Evolutionary conservation across 2,329 filamentous ascomycete genomes (phyloP).

Genomic region (Colletotrichum gigasporum): DNA sequence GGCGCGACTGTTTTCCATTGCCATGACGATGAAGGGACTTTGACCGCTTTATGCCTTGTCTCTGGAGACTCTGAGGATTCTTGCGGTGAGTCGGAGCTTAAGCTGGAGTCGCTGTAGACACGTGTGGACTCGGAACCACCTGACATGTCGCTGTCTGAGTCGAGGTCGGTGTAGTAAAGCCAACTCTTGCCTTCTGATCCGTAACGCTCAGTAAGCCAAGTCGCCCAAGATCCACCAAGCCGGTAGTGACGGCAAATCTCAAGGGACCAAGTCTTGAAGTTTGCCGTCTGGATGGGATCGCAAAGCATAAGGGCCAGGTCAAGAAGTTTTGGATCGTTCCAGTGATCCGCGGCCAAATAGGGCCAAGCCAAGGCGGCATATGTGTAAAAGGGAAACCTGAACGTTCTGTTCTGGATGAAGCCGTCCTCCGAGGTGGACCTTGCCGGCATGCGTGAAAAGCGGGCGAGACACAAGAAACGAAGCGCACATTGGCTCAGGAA

Average conservation of each 20-base stretch:
- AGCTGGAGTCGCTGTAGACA: neutral
- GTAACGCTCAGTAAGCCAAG: neutral
- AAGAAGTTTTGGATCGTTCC: neutral
- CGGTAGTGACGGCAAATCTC: constrained; percentile 2
- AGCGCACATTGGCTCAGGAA: neutral
- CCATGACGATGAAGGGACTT: neutral
- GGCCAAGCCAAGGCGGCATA: constrained; percentile 6
- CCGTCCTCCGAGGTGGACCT: neutral
- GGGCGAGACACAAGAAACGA: neutral
- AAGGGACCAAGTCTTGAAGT: constrained; percentile 6
- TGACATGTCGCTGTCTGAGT: no score
- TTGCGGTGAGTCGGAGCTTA: neutral
- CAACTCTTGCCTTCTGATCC: neutral
- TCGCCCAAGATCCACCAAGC: neutral
- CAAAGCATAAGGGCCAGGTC: neutral
- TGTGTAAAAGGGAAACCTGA: neutral
- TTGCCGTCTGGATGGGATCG: neutral
- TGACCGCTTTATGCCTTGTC: neutral
- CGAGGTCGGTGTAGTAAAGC: neutral
- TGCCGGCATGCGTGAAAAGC: neutral
- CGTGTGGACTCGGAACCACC: no score
- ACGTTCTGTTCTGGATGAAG: neutral
- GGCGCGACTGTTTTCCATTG: neutral
- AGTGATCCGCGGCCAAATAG: neutral
- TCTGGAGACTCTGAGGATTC: neutral